phyloP scores from a whole-genome alignment of 2,329 filamentous ascomycete genomes.

The Diplodia sapinea region DNA sequence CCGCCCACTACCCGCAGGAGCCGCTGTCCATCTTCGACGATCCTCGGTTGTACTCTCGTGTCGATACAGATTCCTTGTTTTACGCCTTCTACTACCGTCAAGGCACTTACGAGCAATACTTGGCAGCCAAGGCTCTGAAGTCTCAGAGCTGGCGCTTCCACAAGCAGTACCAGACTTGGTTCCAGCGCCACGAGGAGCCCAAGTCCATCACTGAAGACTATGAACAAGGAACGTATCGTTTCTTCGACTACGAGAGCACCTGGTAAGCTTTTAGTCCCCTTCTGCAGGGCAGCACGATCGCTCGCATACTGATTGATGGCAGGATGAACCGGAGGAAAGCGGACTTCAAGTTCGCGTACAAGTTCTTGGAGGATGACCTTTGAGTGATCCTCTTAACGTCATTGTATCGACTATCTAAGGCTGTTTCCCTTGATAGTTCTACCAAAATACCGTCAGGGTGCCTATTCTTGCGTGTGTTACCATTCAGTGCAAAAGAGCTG shows the following conservation, averaged over 20 bases:
- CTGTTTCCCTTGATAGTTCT: background rate
- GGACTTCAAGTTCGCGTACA: constrained; percentile 98
- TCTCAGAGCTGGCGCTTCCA: constrained; percentile 99
- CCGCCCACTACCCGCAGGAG: constrained; percentile 88
- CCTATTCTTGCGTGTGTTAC: background rate
- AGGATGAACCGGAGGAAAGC: constrained; percentile 99
- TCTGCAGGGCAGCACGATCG: constrained; percentile 22
- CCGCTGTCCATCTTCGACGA: constrained; percentile 92
- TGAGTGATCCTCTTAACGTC: constrained; percentile 41
- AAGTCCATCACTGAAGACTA: constrained; percentile 99
- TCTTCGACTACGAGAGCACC: constrained; percentile 99
- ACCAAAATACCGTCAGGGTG: background rate
- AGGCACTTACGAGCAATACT: constrained; percentile 91
- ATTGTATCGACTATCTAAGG: constrained; percentile 1
- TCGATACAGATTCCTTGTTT: constrained; percentile 95
- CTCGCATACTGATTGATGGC: constrained; percentile 37
- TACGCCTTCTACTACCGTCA: constrained; percentile 99
- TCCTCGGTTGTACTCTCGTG: constrained; percentile 81
- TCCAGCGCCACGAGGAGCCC: constrained; percentile 96
- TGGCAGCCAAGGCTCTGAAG: constrained; percentile 95
- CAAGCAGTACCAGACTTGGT: constrained; percentile 99
- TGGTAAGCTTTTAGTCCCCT: constrained; percentile 68
- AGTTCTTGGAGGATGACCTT: constrained; percentile 94
- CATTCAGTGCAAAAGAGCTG: background rate
- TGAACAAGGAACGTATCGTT: constrained; percentile 97